phyloP scores from a whole-genome alignment of 257 asterid species.

The Linaria vulgaris region DNA sequence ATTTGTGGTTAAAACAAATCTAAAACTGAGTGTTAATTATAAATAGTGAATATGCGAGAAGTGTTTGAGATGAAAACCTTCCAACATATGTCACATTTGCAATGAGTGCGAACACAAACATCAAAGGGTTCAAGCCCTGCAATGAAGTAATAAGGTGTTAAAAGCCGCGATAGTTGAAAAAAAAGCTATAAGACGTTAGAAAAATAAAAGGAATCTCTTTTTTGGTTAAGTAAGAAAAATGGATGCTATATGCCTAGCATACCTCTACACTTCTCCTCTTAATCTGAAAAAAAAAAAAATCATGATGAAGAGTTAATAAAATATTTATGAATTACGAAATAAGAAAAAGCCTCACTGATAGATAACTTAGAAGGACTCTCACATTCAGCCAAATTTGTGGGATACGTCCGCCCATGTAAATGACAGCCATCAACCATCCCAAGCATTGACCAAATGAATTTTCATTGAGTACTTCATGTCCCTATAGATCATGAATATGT shows the following conservation, averaged over 20 bases:
- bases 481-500: conserved; percentile 9
- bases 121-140: conserved; percentile 45
- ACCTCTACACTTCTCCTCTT: conserved; percentile 48
- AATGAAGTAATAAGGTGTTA: too few species aligned
- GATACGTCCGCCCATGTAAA: conserved; percentile 46
- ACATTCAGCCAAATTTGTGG: conserved; percentile 51
- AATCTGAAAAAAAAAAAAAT: conserved; percentile 25
- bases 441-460: conserved; percentile 38
- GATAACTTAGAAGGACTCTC: background rate
- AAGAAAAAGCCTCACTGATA: background rate
- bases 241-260: background rate
- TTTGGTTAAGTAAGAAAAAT: background rate
- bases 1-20: too few species aligned
- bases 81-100: conserved; percentile 46
- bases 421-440: conserved; percentile 57
- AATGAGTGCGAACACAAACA: conserved; percentile 43
- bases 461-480: conserved; percentile 19
- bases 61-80: conserved; percentile 29
- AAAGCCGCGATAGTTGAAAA: too few species aligned
- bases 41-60: background rate
- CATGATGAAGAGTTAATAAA: background rate
- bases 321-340: background rate
- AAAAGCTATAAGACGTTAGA: background rate
- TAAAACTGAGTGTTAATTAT: too few species aligned
- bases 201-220: background rate